These are phyloP conservation scores for Nicotiana sylvestris DNA, from an alignment of 257 asterid genomes.

Conservation along the genomic window DNA sequence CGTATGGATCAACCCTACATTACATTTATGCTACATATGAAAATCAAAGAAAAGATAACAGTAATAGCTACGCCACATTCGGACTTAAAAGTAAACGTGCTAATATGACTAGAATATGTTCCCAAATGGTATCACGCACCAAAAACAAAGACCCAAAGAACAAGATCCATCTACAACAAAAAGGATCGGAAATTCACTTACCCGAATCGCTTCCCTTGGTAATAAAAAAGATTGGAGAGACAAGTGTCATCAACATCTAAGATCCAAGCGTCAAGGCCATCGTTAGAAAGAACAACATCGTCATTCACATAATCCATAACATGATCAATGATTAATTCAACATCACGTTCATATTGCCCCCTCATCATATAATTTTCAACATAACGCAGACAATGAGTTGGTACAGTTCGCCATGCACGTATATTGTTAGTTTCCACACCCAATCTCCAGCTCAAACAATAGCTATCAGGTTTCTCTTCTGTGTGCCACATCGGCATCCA, in stretches of 20 bases:
- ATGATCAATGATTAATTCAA: slow-evolving; percentile 11
- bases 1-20: slow-evolving; percentile 52
- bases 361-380: slow-evolving; percentile 34
- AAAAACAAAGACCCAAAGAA: too few relatives aligned
- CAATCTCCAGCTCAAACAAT: slow-evolving; percentile 64
- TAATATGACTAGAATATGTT: too few relatives aligned
- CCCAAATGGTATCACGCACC: too few relatives aligned
- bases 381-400: slow-evolving; percentile 7
- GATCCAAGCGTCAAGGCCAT: slow-evolving; percentile 61
- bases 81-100: too few relatives aligned
- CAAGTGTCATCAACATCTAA: slow-evolving; percentile 67
- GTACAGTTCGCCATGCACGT: slow-evolving; percentile 55
- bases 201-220: slow-evolving; percentile 43
- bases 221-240: slow-evolving; percentile 51
- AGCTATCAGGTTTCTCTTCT: neutral
- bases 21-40: neutral
- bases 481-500: slow-evolving; percentile 16
- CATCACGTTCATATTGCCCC: slow-evolving; percentile 48
- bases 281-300: slow-evolving; percentile 20
- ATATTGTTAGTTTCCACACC: slow-evolving; percentile 70
- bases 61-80: too few relatives aligned
- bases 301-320: slow-evolving; percentile 24
- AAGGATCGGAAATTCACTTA: neutral
- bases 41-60: neutral
- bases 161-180: too few relatives aligned